phyloP scores from a whole-genome alignment of 2,329 filamentous ascomycete species.

The Helminthosporium solani region DNA sequence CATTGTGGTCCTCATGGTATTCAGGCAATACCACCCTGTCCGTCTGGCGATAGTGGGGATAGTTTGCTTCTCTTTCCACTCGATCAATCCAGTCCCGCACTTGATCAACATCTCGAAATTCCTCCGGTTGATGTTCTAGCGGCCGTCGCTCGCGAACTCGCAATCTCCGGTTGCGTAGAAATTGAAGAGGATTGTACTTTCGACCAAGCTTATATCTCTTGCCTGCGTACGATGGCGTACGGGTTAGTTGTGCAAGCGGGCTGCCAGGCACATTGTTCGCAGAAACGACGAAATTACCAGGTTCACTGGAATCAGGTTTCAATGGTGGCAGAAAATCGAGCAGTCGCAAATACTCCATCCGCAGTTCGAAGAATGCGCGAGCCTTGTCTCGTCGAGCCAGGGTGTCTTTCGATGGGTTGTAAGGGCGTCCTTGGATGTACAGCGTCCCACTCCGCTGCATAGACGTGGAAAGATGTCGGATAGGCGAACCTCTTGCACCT shows the following conservation, averaged over 20 bases:
- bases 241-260: conserved; percentile 41
- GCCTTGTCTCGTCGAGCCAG: conserved; percentile 80
- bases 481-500: conserved; percentile 43
- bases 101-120: conserved; percentile 71
- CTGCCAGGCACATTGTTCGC: conserved; percentile 46
- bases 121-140: conserved; percentile 72
- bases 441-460: conserved; percentile 26
- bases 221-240: conserved; percentile 40
- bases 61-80: conserved; percentile 54
- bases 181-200: conserved; percentile 87
- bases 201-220: conserved; percentile 58
- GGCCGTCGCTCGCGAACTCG: conserved; percentile 73
- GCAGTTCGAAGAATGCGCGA: conserved; percentile 80
- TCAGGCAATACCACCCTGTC: conserved; percentile 39
- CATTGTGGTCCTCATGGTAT: conserved; percentile 30
- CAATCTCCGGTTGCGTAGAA: conserved; percentile 85
- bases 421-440: conserved; percentile 43
- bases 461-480: conserved; percentile 31
- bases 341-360: conserved; percentile 78
- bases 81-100: conserved; percentile 77
- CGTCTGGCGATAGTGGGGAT: conserved; percentile 39
- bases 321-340: conserved; percentile 78
- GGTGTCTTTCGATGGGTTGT: conserved; percentile 76
- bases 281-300: conserved; percentile 44
- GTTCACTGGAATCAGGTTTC: conserved; percentile 48